phyloP scores from a whole-genome alignment of 257 asterid species.

The Penstemon eatonii region DNA sequence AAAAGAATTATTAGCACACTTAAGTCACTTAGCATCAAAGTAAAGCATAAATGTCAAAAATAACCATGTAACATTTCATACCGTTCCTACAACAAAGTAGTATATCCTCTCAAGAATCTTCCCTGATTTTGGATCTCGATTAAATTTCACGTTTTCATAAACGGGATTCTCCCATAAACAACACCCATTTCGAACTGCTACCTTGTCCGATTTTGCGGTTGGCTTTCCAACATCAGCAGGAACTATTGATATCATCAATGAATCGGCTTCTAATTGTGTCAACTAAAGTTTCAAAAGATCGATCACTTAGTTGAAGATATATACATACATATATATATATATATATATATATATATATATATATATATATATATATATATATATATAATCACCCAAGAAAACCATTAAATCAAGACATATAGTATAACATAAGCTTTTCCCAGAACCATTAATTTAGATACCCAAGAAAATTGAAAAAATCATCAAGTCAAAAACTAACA shows the following conservation, averaged over 20 bases:
- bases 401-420: too few relatives aligned
- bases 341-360: too few relatives aligned
- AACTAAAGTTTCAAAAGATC: conserved; percentile 39
- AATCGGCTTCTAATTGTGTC: conserved; percentile 59
- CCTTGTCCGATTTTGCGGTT: conserved; percentile 70
- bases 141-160: conserved; percentile 73
- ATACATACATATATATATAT: too few relatives aligned
- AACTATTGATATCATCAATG: conserved; percentile 73
- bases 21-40: conserved; percentile 33
- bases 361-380: too few relatives aligned
- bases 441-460: too few relatives aligned
- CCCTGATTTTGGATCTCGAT: conserved; percentile 73
- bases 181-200: conserved; percentile 66
- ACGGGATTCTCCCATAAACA: conserved; percentile 91
- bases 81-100: conserved; percentile 82
- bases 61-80: conserved; percentile 37
- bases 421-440: too few relatives aligned
- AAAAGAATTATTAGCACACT: conserved; percentile 23
- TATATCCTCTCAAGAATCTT: conserved; percentile 83
- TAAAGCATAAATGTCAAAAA: conserved; percentile 30
- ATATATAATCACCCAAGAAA: too few relatives aligned
- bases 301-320: conserved; percentile 21
- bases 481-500: too few relatives aligned
- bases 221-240: conserved; percentile 90
- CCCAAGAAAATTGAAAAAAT: too few relatives aligned